These are phyloP conservation scores for Phalaenopsis equestris DNA, from an alignment of 106 monocot genomes.

Conservation along the genomic window DNA sequence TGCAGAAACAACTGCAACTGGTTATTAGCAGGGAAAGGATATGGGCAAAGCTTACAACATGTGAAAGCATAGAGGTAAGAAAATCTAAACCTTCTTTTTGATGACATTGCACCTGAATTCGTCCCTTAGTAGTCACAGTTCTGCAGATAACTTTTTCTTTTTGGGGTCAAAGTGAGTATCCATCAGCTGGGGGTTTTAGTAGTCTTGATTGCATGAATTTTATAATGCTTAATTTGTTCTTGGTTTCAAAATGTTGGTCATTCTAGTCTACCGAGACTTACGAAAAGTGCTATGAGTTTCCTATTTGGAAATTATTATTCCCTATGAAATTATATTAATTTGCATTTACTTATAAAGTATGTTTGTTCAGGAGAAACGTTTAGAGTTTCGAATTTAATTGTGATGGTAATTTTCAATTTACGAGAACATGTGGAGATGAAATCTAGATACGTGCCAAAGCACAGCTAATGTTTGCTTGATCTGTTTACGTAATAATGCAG, in stretches of 20 bases:
- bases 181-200: no score
- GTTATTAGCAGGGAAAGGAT: conserved; percentile 94
- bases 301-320: not conserved
- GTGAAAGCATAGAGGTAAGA: conserved; percentile 97
- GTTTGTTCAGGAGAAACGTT: not conserved
- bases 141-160: no score
- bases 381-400: not conserved
- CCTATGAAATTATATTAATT: not conserved
- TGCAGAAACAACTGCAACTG: conserved; percentile 60
- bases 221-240: not conserved
- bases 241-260: no score
- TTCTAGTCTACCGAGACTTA: not conserved
- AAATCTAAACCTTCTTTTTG: not conserved
- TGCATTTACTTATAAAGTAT: not conserved
- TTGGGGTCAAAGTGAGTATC: no score
- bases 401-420: not conserved
- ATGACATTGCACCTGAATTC: not conserved
- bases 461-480: not conserved
- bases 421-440: not conserved
- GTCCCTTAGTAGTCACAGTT: no score
- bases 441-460: not conserved
- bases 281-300: not conserved
- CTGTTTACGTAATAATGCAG: not conserved
- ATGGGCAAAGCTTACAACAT: conserved; percentile 96
- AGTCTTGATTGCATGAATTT: not conserved